Conservation (phyloP, 2,329 filamentous ascomycete genomes). For the Phyllosticta citribraziliensis region DNA sequence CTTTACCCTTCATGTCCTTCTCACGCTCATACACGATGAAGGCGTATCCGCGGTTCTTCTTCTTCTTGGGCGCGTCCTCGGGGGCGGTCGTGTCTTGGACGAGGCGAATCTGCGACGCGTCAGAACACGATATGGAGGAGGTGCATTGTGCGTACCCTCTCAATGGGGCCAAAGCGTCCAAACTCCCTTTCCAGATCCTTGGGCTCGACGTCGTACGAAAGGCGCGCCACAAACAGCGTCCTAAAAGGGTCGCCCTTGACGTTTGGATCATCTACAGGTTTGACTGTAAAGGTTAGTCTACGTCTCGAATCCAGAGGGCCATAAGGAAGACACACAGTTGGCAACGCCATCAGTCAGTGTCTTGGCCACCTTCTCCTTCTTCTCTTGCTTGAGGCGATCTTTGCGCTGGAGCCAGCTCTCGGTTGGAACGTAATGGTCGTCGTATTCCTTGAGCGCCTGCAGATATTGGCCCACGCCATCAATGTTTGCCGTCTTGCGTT, state of each 20-base stretch:
- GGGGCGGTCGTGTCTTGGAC: conserved; percentile 66
- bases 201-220: conserved; percentile 82
- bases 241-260: conserved; percentile 90
- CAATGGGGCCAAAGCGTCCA: conserved; percentile 84
- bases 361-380: conserved; percentile 57
- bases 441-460: conserved; percentile 63
- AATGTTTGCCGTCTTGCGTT: conserved; percentile 65
- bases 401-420: conserved; percentile 89
- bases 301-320: not conserved
- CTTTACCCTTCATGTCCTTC: conserved; percentile 98
- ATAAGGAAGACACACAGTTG: conserved; percentile 43
- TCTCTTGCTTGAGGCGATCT: conserved; percentile 75
- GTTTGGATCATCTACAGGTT: conserved; percentile 75
- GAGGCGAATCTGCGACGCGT: conserved; percentile 62
- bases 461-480: conserved; percentile 67
- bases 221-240: conserved; percentile 82
- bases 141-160: conserved; percentile 54
- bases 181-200: conserved; percentile 91
- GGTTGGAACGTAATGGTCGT: conserved; percentile 66
- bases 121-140: not conserved
- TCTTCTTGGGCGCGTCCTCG: conserved; percentile 46
- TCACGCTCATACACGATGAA: conserved; percentile 97
- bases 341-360: conserved; percentile 54
- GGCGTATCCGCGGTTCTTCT: conserved; percentile 81
- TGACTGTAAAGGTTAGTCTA: conserved; percentile 44